Percentiles rank a stretch among this genome's conserved stretches.
Evolutionary conservation across 2,329 filamentous ascomycete genomes (phyloP).

Genomic region (Fusarium virguliforme): DNA sequence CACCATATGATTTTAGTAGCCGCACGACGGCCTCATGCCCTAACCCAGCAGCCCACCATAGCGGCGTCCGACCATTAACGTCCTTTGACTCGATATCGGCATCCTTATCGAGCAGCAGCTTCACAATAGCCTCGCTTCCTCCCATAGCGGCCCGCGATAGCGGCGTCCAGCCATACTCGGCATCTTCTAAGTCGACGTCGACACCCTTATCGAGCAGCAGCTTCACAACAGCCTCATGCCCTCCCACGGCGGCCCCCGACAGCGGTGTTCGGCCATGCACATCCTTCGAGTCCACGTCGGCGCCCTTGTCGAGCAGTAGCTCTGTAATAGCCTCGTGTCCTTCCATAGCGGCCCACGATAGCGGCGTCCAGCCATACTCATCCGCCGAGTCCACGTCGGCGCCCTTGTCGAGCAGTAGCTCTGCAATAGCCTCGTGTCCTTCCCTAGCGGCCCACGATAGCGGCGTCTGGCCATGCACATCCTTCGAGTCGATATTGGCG

Average conservation of each 20-base stretch:
- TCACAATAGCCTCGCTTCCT: background rate
- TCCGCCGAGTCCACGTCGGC: too few species aligned
- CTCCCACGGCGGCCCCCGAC: too few species aligned
- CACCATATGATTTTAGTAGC: too few species aligned
- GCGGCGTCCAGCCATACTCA: background rate
- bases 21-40: background rate
- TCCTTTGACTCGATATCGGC: background rate
- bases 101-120: background rate
- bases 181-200: background rate
- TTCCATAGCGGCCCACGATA: background rate
- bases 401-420: background rate
- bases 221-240: too few species aligned
- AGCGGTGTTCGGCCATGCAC: too few species aligned
- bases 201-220: background rate
- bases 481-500: background rate
- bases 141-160: background rate
- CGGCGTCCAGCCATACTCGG: background rate
- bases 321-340: background rate
- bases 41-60: background rate
- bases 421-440: background rate
- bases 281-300: too few species aligned
- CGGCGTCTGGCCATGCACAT: background rate
- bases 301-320: too few species aligned
- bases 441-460: background rate
- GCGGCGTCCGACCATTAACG: too few species aligned